Percentiles rank a stretch among this genome's conserved stretches.
Conservation (phyloP, 1,284 basidiomycete species). For the Sporisorium reilianum region DNA sequence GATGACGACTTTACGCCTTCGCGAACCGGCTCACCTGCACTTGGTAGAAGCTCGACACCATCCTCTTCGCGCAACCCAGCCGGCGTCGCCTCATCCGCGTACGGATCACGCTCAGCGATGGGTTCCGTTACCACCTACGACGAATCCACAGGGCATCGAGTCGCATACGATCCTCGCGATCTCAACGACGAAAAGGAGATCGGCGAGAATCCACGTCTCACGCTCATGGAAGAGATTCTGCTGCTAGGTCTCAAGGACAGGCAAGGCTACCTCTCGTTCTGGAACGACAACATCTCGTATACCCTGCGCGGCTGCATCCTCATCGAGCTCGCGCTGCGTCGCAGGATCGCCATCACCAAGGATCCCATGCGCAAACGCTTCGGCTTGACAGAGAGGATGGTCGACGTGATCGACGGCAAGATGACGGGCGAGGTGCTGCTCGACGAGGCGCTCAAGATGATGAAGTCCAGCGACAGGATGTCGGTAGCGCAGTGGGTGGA, state of each 20-base stretch:
- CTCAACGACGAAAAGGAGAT: slow-evolving; percentile 82
- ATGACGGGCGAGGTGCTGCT: slow-evolving; percentile 66
- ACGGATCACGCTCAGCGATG: slow-evolving; percentile 42
- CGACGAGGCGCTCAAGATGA: slow-evolving; percentile 67
- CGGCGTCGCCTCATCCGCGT: slow-evolving; percentile 19
- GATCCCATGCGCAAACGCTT: slow-evolving; percentile 53
- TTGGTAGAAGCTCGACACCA: slow-evolving; percentile 26
- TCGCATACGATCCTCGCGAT: slow-evolving; percentile 95
- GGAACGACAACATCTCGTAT: slow-evolving; percentile 70
- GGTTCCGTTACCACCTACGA: slow-evolving; percentile 55
- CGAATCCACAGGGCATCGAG: slow-evolving; percentile 67
- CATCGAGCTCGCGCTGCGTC: slow-evolving; percentile 65
- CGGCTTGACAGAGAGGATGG: slow-evolving; percentile 49
- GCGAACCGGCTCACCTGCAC: slow-evolving; percentile 34
- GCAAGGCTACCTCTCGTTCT: slow-evolving; percentile 72
- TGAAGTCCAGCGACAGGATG: slow-evolving; percentile 60
- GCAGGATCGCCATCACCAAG: slow-evolving; percentile 57
- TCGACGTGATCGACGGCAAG: slow-evolving; percentile 64
- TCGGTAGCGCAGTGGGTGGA: slow-evolving; percentile 66
- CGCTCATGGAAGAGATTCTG: slow-evolving; percentile 96
- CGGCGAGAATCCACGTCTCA: slow-evolving; percentile 82
- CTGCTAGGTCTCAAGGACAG: slow-evolving; percentile 90
- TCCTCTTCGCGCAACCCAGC: slow-evolving; percentile 25
- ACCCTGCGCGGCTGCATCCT: slow-evolving; percentile 67
- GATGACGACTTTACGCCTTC: slow-evolving; percentile 40